These are phyloP conservation scores for Globisporangium alternatum DNA, from an alignment of 352 stramenopile species.

Conservation along the genomic window DNA sequence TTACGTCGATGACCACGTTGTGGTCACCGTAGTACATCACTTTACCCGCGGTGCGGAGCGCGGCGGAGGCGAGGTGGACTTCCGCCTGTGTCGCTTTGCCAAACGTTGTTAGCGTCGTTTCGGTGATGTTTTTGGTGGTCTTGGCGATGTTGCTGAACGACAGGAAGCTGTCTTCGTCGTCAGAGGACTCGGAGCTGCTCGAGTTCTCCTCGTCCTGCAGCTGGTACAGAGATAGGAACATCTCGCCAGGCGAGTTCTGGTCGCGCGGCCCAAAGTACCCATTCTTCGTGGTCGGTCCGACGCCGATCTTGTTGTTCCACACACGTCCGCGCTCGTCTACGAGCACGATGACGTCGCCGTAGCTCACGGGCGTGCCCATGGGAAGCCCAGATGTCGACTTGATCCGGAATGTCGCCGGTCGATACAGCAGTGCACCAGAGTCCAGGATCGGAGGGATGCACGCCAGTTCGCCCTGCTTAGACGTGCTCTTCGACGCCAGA, in stretches of 20 bases:
- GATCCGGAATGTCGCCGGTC: constrained; percentile 60
- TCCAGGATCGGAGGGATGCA: constrained; percentile 58
- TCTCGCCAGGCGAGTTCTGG: constrained; percentile 65
- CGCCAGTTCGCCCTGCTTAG: constrained; percentile 64
- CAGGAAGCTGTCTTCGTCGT: constrained; percentile 62
- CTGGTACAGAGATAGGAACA: constrained; percentile 81
- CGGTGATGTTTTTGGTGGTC: constrained; percentile 61
- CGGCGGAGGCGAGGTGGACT: constrained; percentile 42
- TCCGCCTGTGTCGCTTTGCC: constrained; percentile 56
- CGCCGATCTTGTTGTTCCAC: constrained; percentile 88
- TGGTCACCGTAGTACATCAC: constrained; percentile 79
- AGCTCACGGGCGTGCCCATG: constrained; percentile 65
- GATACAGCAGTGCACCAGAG: constrained; percentile 36
- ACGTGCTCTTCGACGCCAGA: constrained; percentile 49
- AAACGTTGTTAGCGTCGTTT: constrained; percentile 74
- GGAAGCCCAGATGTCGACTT: constrained; percentile 57
- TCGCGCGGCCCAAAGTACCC: constrained; percentile 77
- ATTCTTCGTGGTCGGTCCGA: constrained; percentile 71
- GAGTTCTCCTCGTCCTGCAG: constrained; percentile 35
- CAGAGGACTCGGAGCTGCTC: constrained; percentile 52
- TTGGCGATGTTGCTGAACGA: constrained; percentile 61
- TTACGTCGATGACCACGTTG: constrained; percentile 79
- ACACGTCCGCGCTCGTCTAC: constrained; percentile 57
- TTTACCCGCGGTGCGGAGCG: constrained; percentile 54
- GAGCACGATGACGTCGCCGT: constrained; percentile 81